Conservation (phyloP, 1,284 basidiomycete species). For the Porodaedalea pini region DNA sequence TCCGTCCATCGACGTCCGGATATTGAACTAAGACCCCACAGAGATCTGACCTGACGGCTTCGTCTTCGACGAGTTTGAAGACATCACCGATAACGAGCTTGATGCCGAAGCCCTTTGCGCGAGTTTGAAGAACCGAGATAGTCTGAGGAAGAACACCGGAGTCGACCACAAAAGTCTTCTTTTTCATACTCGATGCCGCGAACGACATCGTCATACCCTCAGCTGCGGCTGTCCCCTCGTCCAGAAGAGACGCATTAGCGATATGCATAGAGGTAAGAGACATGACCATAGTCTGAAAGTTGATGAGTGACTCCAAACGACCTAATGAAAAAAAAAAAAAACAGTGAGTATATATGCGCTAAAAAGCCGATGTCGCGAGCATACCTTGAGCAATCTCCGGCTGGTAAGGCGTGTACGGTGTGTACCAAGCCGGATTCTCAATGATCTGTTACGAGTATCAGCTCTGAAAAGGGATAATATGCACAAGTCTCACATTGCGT, state of each 20-base stretch:
- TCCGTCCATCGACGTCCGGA: conserved; percentile 85
- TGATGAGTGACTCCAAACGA: conserved; percentile 93
- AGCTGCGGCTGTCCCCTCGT: conserved; percentile 90
- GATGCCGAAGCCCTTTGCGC: conserved; percentile 89
- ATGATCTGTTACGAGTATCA: conserved; percentile 56
- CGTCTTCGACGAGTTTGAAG: conserved; percentile 48
- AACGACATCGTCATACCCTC: conserved; percentile 91
- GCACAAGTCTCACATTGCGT: conserved; percentile 66
- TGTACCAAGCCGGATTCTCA: conserved; percentile 99
- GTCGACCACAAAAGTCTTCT: conserved; percentile 84
- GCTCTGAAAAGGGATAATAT: conserved; percentile 3
- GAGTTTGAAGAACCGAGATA: conserved; percentile 78
- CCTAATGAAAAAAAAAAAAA: conserved; percentile 41
- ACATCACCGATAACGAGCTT: conserved; percentile 69
- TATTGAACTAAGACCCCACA: conserved; percentile 91
- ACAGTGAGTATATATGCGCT: background rate
- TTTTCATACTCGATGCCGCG: conserved; percentile 62
- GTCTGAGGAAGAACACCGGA: conserved; percentile 83
- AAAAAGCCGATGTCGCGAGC: conserved; percentile 17
- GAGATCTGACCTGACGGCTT: conserved; percentile 57
- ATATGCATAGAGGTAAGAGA: conserved; percentile 94
- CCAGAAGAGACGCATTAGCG: conserved; percentile 89
- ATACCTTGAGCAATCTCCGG: conserved; percentile 90
- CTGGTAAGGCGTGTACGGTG: conserved; percentile 93
- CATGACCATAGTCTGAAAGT: conserved; percentile 96